Percentiles rank a stretch among this genome's conserved stretches.
Evolutionary conservation across 176 grass and related monocot species (phyloP).

Genomic region (Pontederia paniculata): DNA sequence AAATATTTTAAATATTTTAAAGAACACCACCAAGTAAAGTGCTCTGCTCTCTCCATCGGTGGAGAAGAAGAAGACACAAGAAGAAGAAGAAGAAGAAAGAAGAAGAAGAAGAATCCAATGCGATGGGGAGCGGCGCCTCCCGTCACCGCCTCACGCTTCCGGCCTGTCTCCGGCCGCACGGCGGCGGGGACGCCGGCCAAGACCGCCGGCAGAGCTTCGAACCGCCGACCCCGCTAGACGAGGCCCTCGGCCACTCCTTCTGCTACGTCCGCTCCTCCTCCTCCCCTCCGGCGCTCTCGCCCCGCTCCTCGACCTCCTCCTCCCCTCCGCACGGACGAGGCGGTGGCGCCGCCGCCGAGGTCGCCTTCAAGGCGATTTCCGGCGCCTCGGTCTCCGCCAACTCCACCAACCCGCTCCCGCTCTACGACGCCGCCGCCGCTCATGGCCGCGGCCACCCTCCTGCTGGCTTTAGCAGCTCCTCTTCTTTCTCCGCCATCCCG

Average conservation of each 20-base stretch:
- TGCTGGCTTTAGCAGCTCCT: slow-evolving; percentile 45
- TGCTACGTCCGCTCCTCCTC: slow-evolving; percentile 63
- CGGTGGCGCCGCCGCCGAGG: not conserved
- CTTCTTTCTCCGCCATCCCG: slow-evolving; percentile 52
- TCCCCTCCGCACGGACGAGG: not conserved
- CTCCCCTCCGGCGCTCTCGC: slow-evolving; percentile 38
- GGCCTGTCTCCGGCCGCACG: slow-evolving; percentile 15
- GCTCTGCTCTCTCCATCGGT: not conserved
- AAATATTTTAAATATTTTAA: not conserved
- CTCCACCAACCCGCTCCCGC: slow-evolving; percentile 28
- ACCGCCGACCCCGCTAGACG: slow-evolving; percentile 42
- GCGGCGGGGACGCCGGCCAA: slow-evolving; percentile 16
- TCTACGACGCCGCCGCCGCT: slow-evolving; percentile 15
- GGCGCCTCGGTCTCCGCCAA: slow-evolving; percentile 66
- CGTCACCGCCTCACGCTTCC: slow-evolving; percentile 50
- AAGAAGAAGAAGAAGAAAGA: not conserved
- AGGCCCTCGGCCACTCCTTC: slow-evolving; percentile 91
- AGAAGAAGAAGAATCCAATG: slow-evolving; percentile 27
- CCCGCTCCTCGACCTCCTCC: slow-evolving; percentile 43
- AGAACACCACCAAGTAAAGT: not conserved
- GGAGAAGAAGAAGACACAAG: slow-evolving; percentile 11
- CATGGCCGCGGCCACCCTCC: slow-evolving; percentile 12
- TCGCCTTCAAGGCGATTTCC: slow-evolving; percentile 36
- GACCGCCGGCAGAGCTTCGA: slow-evolving; percentile 16
- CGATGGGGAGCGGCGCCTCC: slow-evolving; percentile 90